These are phyloP conservation scores for Ophiorrhiza pumila DNA, from an alignment of 257 asterid genomes.

Conservation along the genomic window DNA sequence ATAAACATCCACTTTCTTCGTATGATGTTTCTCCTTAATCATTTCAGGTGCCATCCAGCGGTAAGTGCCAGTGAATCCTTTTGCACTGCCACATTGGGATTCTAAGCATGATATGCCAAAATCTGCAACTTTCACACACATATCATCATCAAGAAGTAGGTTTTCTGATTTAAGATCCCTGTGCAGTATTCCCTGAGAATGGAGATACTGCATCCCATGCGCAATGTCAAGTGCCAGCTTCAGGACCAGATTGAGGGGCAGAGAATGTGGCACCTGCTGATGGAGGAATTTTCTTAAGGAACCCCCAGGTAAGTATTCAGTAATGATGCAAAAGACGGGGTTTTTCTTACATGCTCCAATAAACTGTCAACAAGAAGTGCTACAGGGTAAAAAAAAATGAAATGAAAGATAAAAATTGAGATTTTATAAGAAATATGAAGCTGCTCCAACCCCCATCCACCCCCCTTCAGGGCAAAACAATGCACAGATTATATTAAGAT, in stretches of 20 bases:
- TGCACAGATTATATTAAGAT: neutral
- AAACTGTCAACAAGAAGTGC: constrained; percentile 49
- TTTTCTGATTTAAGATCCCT: constrained; percentile 94
- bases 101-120: constrained; percentile 95
- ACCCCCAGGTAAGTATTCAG: constrained; percentile 89
- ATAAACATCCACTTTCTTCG: constrained; percentile 91
- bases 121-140: constrained; percentile 94
- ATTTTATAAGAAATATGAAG: constrained; percentile 1
- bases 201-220: constrained; percentile 90
- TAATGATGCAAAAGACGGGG: constrained; percentile 91
- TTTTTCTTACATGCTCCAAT: constrained; percentile 94
- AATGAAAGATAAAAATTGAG: neutral
- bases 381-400: constrained; percentile 10
- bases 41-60: constrained; percentile 99
- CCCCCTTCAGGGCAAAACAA: neutral
- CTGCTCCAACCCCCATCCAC: neutral
- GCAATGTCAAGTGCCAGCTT: constrained; percentile 84
- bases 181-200: constrained; percentile 85
- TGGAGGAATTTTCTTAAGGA: constrained; percentile 88
- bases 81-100: constrained; percentile 85
- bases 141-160: constrained; percentile 72
- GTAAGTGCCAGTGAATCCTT: constrained; percentile 95
- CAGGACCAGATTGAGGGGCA: constrained; percentile 66
- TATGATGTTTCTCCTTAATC: constrained; percentile 87
- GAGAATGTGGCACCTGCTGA: constrained; percentile 86